Evolutionary conservation across 2,329 filamentous ascomycete genomes (phyloP).

Genomic region (Biscogniauxia sp.): DNA sequence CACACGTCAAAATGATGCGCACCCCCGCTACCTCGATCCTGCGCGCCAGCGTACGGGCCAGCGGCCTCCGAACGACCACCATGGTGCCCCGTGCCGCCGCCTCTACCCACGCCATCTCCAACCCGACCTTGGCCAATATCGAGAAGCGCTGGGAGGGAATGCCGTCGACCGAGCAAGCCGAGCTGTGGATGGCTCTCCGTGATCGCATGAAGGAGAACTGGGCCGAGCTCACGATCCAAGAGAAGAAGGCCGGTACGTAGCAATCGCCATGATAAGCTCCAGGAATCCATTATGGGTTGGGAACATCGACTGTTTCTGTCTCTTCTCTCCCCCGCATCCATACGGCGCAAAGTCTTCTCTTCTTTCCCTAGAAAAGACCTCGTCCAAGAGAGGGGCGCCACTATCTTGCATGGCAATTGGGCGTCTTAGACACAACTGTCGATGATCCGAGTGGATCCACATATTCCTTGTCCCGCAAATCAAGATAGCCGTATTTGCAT

Average conservation of each 20-base stretch:
- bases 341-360: background rate
- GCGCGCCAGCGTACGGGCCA: slow-evolving; percentile 44
- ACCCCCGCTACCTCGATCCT: slow-evolving; percentile 51
- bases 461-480: slow-evolving; percentile 12
- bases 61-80: slow-evolving; percentile 35
- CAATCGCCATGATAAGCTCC: background rate
- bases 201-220: slow-evolving; percentile 99
- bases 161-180: slow-evolving; percentile 98
- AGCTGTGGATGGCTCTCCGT: slow-evolving; percentile 96
- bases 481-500: slow-evolving; percentile 19
- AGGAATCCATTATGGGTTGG: background rate
- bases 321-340: background rate
- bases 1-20: slow-evolving; percentile 47
- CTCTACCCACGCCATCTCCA: slow-evolving; percentile 90
- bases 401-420: slow-evolving; percentile 1
- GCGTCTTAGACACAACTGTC: slow-evolving; percentile 7
- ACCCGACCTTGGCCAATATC: slow-evolving; percentile 95
- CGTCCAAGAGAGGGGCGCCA: background rate
- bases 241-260: slow-evolving; percentile 97
- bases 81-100: slow-evolving; percentile 52
- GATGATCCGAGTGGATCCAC: slow-evolving; percentile 23
- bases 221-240: slow-evolving; percentile 89
- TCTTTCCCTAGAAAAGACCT: background rate
- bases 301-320: background rate
- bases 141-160: slow-evolving; percentile 99